phyloP scores from a whole-genome alignment of 2,329 filamentous ascomycete species.

The Aspergillus quadrilineatus region DNA sequence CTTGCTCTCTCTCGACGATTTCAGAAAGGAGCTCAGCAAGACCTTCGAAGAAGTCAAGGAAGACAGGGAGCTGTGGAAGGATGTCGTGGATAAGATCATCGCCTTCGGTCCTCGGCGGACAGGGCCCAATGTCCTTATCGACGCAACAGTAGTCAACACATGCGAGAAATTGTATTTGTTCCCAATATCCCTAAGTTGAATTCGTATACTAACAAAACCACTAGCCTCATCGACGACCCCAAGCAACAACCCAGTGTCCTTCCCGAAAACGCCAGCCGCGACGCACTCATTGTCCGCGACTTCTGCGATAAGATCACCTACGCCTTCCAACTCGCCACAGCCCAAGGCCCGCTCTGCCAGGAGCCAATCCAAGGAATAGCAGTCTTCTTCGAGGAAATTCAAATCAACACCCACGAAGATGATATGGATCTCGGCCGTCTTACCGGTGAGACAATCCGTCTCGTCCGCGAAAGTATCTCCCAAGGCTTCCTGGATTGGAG shows the following conservation, averaged over 20 bases:
- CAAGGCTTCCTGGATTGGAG: slow-evolving; percentile 93
- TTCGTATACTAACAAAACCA: not conserved
- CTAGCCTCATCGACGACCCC: slow-evolving; percentile 40
- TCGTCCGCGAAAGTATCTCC: slow-evolving; percentile 78
- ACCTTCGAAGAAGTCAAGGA: slow-evolving; percentile 69
- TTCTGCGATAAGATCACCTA: slow-evolving; percentile 89
- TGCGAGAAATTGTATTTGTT: slow-evolving; percentile 67
- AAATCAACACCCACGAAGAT: slow-evolving; percentile 56
- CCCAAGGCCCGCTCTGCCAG: slow-evolving; percentile 84
- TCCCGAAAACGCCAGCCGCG: slow-evolving; percentile 24
- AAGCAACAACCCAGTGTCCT: slow-evolving; percentile 31
- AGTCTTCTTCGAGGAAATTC: slow-evolving; percentile 80
- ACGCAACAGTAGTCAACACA: slow-evolving; percentile 70
- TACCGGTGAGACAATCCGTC: slow-evolving; percentile 90
- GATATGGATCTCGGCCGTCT: slow-evolving; percentile 68
- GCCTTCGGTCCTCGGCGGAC: slow-evolving; percentile 83
- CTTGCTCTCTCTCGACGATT: slow-evolving; percentile 69
- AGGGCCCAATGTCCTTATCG: slow-evolving; percentile 86
- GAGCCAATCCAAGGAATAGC: slow-evolving; percentile 93
- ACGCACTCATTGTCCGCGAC: slow-evolving; percentile 54
- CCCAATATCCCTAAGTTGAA: not conserved
- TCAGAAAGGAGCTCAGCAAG: slow-evolving; percentile 68
- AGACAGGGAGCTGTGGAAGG: slow-evolving; percentile 73
- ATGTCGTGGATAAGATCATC: slow-evolving; percentile 75
- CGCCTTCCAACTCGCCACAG: slow-evolving; percentile 88